A percentile compares a stretch with the other conserved stretches of the same genome.
These are phyloP conservation scores for Triglochin maritima DNA, from an alignment of 106 monocot genomes.

Conservation along the genomic window DNA sequence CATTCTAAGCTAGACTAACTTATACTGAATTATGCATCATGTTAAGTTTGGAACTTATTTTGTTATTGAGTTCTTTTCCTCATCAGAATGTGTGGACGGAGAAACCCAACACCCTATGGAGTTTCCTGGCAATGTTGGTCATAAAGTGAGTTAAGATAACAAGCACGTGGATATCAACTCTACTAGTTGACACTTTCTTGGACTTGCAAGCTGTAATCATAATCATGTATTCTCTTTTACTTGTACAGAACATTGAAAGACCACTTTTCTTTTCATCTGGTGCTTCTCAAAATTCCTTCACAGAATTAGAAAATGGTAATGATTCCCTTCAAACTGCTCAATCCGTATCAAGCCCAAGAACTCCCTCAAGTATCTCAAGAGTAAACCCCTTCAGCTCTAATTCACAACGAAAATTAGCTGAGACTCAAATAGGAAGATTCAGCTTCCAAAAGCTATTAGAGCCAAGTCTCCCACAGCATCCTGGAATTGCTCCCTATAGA, in stretches of 20 bases:
- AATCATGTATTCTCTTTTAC: no score
- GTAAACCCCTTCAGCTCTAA: slow-evolving; percentile 20
- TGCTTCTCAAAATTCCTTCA: slow-evolving; percentile 11
- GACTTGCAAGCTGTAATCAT: not conserved
- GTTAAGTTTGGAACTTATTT: not conserved
- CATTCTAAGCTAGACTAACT: no score
- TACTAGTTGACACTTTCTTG: not conserved
- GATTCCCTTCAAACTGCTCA: slow-evolving; percentile 7
- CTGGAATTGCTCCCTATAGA: slow-evolving; percentile 76
- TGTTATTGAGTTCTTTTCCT: not conserved
- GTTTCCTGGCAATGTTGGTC: slow-evolving; percentile 48
- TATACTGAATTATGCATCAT: not conserved
- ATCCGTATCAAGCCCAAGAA: not conserved
- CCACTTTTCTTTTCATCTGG: slow-evolving; percentile 9
- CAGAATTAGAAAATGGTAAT: slow-evolving; percentile 15
- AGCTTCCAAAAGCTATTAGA: slow-evolving; percentile 87
- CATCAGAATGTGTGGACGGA: slow-evolving; percentile 39
- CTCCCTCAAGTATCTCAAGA: slow-evolving; percentile 8
- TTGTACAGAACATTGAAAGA: slow-evolving; percentile 16
- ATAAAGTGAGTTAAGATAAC: slow-evolving; percentile 25
- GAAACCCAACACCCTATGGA: slow-evolving; percentile 36
- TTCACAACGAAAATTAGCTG: slow-evolving; percentile 59
- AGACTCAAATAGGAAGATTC: slow-evolving; percentile 55
- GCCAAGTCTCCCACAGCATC: slow-evolving; percentile 49
- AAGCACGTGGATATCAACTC: not conserved